Evolutionary conservation across 108 stramenopile genomes (phyloP), one percentile per base, ranked within the genome.

Genomic region (Cafeteria roenbergensis): DNA sequence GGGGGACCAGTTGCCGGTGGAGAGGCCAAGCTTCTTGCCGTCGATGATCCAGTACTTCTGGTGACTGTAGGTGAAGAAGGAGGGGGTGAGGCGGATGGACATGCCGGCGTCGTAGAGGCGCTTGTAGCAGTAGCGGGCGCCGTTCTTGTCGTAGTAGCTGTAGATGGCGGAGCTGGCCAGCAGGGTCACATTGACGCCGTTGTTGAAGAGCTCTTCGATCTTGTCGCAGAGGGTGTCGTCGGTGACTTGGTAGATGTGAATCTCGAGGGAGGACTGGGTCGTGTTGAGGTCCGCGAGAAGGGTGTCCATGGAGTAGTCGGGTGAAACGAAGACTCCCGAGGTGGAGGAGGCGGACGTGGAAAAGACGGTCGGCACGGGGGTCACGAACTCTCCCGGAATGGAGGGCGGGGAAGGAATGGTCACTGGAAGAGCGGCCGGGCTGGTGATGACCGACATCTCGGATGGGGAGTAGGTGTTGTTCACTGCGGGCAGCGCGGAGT

Each of bases 11-110:
- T 61, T 61, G 22, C 59, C 59, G 17, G 59, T 61, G 30, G 36
- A 37, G 17, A 61, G 2, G n/a, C 59, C 59, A 8, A 61, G 2
- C 2, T n/a, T 12, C 9, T 26, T 27, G 20, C 59, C 59, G n/a
- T 61, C 59, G 22, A 61, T 27, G n/a, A 61, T 61, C 59, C 59
- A 61, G 59, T 22, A 61, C 59, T 61, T 61, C 59, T 61, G 59
- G 37, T 61, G 59, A 6, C 17, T 22, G 30, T 37, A 61, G 30
- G 34, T 22, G n/a, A 29, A 61, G n/a, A 29, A 61, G n/a, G 24
- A n/a, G 24, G 59, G 59, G 9, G 59, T 27, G 17, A 38, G 36
- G 17, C n/a, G 59, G 20, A 25, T 2, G n/a, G 24, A 2, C 17
- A 61, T 37, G 37, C 37, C 37, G 2, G 9, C 22, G 24, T 12